A percentile compares a stretch with the other conserved stretches of the same genome.
Evolutionary conservation across 2,329 filamentous ascomycete species (phyloP).

Genomic region (Diaporthe batatas): DNA sequence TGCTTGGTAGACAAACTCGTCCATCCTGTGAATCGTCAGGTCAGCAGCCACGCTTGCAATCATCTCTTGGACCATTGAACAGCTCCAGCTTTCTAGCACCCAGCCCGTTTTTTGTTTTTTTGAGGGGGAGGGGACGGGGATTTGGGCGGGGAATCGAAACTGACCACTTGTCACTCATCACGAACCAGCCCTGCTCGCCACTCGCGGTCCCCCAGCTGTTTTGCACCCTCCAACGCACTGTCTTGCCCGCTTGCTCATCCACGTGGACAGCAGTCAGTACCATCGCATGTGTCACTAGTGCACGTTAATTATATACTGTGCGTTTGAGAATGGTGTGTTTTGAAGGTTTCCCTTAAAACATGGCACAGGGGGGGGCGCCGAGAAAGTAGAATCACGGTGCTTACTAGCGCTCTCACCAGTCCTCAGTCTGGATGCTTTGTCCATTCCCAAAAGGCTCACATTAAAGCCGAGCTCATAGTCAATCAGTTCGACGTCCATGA

Average conservation of each 20-base stretch:
- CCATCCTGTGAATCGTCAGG: conserved; percentile 59
- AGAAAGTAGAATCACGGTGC: background rate
- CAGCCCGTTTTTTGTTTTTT: no score
- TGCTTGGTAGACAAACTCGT: conserved; percentile 87
- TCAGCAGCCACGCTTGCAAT: background rate
- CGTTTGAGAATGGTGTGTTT: background rate
- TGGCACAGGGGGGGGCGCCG: background rate
- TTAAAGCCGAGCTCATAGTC: conserved; percentile 91
- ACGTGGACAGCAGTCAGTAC: conserved; percentile 89
- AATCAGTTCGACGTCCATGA: conserved; percentile 84
- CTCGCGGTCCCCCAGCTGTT: conserved; percentile 82
- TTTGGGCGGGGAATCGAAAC: background rate
- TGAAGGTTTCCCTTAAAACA: background rate
- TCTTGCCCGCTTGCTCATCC: conserved; percentile 70
- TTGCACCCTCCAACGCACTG: conserved; percentile 86
- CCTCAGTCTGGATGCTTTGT: conserved; percentile 79
- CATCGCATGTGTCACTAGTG: conserved; percentile 88
- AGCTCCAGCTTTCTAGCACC: background rate
- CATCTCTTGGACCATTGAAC: background rate
- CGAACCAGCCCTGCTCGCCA: conserved; percentile 86
- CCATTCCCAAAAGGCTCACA: conserved; percentile 78
- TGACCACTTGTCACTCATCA: conserved; percentile 83
- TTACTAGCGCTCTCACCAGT: conserved; percentile 77
- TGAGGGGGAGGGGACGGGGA: background rate
- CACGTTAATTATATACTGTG: background rate